Evolutionary conservation across 2,329 filamentous ascomycete genomes (phyloP).

Genomic region (Aspergillus pseudoterreus): DNA sequence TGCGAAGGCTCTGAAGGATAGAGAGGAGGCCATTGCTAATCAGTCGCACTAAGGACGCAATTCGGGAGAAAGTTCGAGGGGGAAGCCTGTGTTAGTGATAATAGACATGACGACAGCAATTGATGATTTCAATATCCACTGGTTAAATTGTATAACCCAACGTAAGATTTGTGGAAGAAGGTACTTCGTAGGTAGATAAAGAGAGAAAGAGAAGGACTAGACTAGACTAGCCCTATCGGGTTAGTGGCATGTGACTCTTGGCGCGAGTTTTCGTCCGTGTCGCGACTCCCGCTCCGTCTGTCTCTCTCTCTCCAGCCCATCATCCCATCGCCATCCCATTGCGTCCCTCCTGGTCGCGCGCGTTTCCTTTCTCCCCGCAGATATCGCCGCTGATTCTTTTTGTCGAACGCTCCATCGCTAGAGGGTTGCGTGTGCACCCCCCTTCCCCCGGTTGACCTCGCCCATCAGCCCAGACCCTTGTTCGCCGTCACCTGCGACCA

Average conservation of each 20-base stretch:
- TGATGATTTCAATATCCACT: neutral
- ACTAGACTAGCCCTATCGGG: too few relatives aligned
- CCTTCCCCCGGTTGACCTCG: conserved; percentile 11
- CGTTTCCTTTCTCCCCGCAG: conserved; percentile 4
- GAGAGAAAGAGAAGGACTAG: too few relatives aligned
- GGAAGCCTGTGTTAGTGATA: too few relatives aligned
- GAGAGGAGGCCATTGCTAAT: conserved; percentile 8
- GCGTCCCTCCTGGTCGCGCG: conserved; percentile 8
- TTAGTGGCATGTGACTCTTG: conserved; percentile 18
- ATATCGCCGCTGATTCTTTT: conserved; percentile 2
- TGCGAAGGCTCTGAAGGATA: conserved; percentile 18
- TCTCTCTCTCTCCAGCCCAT: conserved; percentile 13
- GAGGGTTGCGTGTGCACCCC: conserved; percentile 11
- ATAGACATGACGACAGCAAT: neutral
- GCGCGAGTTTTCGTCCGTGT: conserved; percentile 35
- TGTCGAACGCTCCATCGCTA: neutral
- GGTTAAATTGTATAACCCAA: too few relatives aligned
- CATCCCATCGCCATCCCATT: conserved; percentile 19
- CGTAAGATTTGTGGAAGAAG: too few relatives aligned
- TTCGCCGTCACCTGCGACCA: conserved; percentile 29
- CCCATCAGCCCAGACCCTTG: conserved; percentile 18
- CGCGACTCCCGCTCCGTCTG: conserved; percentile 18
- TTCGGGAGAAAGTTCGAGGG: neutral
- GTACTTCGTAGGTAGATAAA: too few relatives aligned
- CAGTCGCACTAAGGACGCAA: neutral